Conservation (phyloP, 83 land plant genomes). For the Diphasiastrum complanatum region DNA sequence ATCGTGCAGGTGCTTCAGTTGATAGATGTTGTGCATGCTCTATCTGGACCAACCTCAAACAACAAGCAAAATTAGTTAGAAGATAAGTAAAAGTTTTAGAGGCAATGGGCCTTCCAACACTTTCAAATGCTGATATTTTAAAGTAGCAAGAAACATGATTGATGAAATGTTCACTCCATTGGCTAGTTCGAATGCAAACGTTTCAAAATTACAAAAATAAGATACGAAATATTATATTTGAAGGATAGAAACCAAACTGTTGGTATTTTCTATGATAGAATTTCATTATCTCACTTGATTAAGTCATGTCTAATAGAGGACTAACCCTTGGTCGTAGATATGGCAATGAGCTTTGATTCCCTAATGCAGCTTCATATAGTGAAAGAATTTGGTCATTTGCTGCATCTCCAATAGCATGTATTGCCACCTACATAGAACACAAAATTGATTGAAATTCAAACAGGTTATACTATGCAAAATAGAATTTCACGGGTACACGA, state of each 20-base stretch:
- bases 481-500: no score
- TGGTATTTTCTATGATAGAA: no score
- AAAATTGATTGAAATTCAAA: no score
- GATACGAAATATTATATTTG: no score
- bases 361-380: conserved; percentile 36
- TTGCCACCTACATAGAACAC: conserved; percentile 53
- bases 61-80: no score
- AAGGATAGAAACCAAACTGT: no score
- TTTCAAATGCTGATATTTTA: no score
- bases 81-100: background rate
- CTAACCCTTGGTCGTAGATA: conserved; percentile 69
- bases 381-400: conserved; percentile 78
- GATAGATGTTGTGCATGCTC: conserved; percentile 92
- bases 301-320: background rate
- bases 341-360: conserved; percentile 45
- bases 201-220: no score
- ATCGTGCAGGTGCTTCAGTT: conserved; percentile 40
- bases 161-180: no score
- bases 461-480: no score
- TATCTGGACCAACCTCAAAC: conserved; percentile 47
- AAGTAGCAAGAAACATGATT: no score
- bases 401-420: conserved; percentile 95
- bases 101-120: background rate
- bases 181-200: no score
- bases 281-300: background rate